phyloP scores from a whole-genome alignment of 768 basidiomycete genomes.

The Coprinopsis marcescibilis region DNA sequence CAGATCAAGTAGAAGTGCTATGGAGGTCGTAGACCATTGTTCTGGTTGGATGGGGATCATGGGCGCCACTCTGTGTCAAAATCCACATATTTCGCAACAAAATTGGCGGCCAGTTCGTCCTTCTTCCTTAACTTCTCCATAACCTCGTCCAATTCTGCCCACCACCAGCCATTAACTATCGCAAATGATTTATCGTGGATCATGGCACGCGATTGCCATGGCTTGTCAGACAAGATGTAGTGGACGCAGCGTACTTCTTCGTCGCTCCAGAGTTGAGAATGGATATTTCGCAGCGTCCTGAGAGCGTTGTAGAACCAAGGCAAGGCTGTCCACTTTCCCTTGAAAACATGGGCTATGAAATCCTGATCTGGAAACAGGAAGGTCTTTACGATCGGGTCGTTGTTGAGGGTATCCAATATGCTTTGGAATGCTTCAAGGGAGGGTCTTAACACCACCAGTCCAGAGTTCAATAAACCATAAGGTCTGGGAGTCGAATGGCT shows the following conservation, averaged over 20 bases:
- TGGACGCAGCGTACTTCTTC: conserved; percentile 82
- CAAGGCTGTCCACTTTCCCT: conserved; percentile 70
- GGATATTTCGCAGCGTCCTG: conserved; percentile 74
- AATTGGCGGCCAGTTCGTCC: conserved; percentile 43
- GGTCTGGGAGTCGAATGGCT: conserved; percentile 55
- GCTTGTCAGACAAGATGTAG: conserved; percentile 83
- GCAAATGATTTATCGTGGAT: conserved; percentile 39
- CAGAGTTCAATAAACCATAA: conserved; percentile 83
- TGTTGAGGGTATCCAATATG: conserved; percentile 52
- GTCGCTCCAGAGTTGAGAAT: conserved; percentile 77
- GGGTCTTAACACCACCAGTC: conserved; percentile 80
- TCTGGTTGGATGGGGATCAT: neutral
- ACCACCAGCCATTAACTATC: conserved; percentile 71
- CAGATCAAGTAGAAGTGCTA: conserved; percentile 87
- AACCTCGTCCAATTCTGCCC: conserved; percentile 55
- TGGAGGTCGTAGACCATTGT: conserved; percentile 42
- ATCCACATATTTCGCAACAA: conserved; percentile 48
- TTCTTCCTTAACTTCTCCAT: conserved; percentile 35
- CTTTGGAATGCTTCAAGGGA: conserved; percentile 47
- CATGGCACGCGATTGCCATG: conserved; percentile 61
- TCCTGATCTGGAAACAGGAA: conserved; percentile 89
- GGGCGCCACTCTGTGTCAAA: conserved; percentile 15
- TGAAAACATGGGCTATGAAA: conserved; percentile 74
- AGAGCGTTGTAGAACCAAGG: conserved; percentile 91
- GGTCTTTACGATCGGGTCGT: conserved; percentile 31